Base-by-base conservation (phyloP, 306 rosid genomes). In the Gynostemma pentaphyllum region DNA sequence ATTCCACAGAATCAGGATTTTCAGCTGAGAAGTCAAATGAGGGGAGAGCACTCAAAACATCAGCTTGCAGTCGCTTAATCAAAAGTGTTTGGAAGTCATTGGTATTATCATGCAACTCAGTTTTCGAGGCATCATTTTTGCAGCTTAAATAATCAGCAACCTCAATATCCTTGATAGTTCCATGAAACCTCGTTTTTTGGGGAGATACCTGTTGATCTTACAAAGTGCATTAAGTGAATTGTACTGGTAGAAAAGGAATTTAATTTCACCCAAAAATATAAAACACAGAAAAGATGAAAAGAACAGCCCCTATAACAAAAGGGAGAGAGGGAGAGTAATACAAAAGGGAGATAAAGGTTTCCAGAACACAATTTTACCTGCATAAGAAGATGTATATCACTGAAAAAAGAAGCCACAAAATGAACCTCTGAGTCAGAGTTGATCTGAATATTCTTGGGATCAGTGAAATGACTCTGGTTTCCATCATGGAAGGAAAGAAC, bases 31-130 rank as follows among this genome's bases (percentile, higher is more conserved):
- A 52, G 62, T 75, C 70, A 66, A 76, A 70, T n/a, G 74, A 68
- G 28, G 98, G 96, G 53, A 92, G 87, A 69, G 82, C 80, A 53
- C 65, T 76, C 16, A 74, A 72, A 77, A 88, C 95, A 73, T 84
- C 79, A 40, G 72, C 85, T 80, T 92, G 96, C 67, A 84, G 57
- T 51, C 62, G 73, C 55, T 50, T 74, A 72, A 84, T 72, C 70
- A 54, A 45, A 72, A 68, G 72, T 74, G 66, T 79, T 71, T 55
- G 82, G 67, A 72, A 68, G 52, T 72, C 75, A 21, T 62, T 56
- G 49, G 72, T 37, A 32, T 57, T 46, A 53, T 63, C 71, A 26
- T 45, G 74, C 55, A 71, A 51, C 23, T 68, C 71, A 47, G 68
- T 51, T 28, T 51, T 66, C 21, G 55, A 16, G 54, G 75, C 72